Evolutionary conservation across 768 basidiomycete genomes (phyloP), one percentile per base, ranked within the genome.

Genomic region (Tricholoma sp.): DNA sequence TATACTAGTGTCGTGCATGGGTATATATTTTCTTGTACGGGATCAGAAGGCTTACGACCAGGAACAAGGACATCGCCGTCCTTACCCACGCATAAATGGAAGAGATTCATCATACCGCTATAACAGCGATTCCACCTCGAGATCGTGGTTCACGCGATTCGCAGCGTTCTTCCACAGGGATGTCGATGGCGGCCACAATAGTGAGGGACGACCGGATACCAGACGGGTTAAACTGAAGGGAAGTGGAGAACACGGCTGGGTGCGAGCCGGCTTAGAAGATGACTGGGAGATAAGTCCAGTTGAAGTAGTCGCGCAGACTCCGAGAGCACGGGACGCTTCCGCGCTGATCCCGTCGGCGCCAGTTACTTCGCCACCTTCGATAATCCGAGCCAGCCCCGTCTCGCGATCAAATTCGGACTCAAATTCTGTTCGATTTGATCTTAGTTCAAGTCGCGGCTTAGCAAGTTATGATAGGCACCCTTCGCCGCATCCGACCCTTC

Each of bases 11-110:
- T 77, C 80, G 50, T 82, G 77, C 65, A 67, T 72, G 13, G 84
- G 77, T 34, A 78, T 85, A 37, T 77, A 79, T 66, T 76, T 79
- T 61, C 79, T 89, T 34, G 71, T 88, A 15, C 77, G 80, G 41
- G 67, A 80, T 50, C 74, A 81, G 64, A 72, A 74, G 36, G 75
- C 75, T 28, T 72, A 71, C 34, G 71, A 76, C 29, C 70, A 70
- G 57, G 73, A 77, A 15, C 66, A 68, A 9, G 62, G 63, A 3
- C 72, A 72, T 20, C 68, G 70, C 36, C 69, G 68, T 32, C 59
- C 62, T 36, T 55, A 57, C 50, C 54, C 56, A 34, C 45, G 29
- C 37, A 20, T 53, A 39, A 48, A 55, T 24, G 47, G 37, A 18
- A 44, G 53, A 48, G 32, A 61, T 29, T 45, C 66, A n/a, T 52